Evolutionary conservation across 169 alveolate genomes (phyloP).

Genomic region (Eimeria praecox): DNA sequence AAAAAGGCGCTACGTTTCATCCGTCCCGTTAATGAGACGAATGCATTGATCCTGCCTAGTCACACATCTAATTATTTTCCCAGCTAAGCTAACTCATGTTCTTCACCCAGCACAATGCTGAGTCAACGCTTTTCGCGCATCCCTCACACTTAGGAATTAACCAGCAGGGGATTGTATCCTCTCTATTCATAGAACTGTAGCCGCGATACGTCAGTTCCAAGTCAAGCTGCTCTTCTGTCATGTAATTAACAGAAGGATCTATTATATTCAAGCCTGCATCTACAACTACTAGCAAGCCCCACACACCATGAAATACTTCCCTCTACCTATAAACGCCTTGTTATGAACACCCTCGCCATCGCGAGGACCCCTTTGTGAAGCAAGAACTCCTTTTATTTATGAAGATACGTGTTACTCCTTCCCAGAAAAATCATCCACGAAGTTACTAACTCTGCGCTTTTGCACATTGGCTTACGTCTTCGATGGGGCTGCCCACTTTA

Average conservation of each 20-base stretch:
- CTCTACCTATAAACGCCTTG: neutral
- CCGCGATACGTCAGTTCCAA: neutral
- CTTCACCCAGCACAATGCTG: neutral
- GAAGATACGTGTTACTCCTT: neutral
- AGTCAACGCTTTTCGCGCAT: neutral
- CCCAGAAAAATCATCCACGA: neutral
- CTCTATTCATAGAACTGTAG: neutral
- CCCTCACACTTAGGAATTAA: neutral
- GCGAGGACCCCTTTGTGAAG: neutral
- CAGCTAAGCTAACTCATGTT: neutral
- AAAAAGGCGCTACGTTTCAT: neutral
- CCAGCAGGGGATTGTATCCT: neutral
- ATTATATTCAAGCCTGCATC: neutral
- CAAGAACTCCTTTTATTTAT: neutral
- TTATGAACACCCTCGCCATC: neutral
- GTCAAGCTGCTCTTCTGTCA: neutral
- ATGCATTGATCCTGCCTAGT: neutral
- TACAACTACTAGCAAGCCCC: neutral
- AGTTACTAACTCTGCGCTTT: neutral
- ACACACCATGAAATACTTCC: neutral
- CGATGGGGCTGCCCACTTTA: slow-evolving; percentile 43
- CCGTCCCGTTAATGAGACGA: neutral
- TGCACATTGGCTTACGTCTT: neutral
- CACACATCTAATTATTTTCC: neutral
- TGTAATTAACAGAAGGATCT: neutral